Percentiles rank a stretch among this genome's conserved stretches.
Conservation (phyloP, 163 green algal species). For the Trebouxiophyceae sp. region DNA sequence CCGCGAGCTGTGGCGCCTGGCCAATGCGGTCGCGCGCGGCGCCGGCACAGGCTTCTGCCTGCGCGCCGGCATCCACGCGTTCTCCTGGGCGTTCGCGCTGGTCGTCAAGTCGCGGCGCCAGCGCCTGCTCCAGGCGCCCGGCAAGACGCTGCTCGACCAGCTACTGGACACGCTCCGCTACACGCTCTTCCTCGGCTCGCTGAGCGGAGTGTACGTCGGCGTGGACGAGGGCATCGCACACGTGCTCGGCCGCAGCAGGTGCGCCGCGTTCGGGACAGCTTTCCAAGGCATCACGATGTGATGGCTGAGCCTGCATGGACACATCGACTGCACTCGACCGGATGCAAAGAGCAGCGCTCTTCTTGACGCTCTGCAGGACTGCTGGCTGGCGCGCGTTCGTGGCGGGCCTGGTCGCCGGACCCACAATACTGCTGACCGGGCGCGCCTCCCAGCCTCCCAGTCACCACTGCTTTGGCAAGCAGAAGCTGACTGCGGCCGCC, state of each 20-base stretch:
- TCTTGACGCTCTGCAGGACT: conserved; percentile 57
- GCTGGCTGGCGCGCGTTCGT: conserved; percentile 63
- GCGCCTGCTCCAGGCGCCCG: background rate
- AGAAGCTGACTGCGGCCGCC: too few species aligned
- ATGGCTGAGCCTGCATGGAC: too few species aligned
- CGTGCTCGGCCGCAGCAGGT: conserved; percentile 61
- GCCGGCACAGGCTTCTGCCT: conserved; percentile 51
- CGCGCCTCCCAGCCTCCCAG: too few species aligned
- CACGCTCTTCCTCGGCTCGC: conserved; percentile 60
- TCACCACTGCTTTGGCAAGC: too few species aligned
- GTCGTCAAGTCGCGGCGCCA: conserved; percentile 5
- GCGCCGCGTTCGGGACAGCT: too few species aligned
- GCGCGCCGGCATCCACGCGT: conserved; percentile 62
- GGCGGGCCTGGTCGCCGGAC: conserved; percentile 65
- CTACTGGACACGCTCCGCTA: conserved; percentile 53
- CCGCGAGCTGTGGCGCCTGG: conserved; percentile 24
- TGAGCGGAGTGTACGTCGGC: conserved; percentile 55
- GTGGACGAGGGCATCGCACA: conserved; percentile 73
- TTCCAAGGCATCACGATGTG: too few species aligned
- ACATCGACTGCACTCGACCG: too few species aligned
- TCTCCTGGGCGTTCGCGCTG: conserved; percentile 32
- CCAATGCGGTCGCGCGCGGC: conserved; percentile 49
- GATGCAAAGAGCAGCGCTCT: too few species aligned
- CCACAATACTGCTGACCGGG: conserved; percentile 73
- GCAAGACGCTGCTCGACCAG: conserved; percentile 17